These are phyloP conservation scores for Hymenoscyphus linearis DNA, from an alignment of 2,329 filamentous ascomycete species.

Conservation along the genomic window DNA sequence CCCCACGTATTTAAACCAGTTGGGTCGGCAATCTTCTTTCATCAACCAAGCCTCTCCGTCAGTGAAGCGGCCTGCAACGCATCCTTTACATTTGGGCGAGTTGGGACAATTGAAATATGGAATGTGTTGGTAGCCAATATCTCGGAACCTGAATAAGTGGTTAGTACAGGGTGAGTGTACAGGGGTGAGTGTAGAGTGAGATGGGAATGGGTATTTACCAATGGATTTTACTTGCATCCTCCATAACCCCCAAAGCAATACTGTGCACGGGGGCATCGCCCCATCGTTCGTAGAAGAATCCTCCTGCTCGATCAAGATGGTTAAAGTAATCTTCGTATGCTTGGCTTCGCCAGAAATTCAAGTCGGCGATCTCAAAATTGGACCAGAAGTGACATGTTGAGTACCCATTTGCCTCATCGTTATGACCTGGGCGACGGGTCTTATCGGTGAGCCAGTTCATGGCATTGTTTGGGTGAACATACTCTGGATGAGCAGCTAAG, in stretches of 20 bases:
- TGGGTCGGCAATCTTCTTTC: constrained; percentile 88
- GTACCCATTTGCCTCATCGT: constrained; percentile 79
- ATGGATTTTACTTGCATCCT: constrained; percentile 84
- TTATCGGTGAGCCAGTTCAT: constrained; percentile 83
- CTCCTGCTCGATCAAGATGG: constrained; percentile 86
- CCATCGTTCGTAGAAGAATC: constrained; percentile 99
- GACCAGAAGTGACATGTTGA: constrained; percentile 99
- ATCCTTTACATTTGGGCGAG: constrained; percentile 86
- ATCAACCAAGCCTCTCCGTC: constrained; percentile 82
- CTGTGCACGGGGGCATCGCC: constrained; percentile 96
- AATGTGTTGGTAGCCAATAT: constrained; percentile 97
- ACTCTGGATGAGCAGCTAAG: constrained; percentile 74
- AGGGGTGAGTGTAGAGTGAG: neutral
- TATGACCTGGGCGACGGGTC: constrained; percentile 70
- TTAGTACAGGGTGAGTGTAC: constrained; percentile 8
- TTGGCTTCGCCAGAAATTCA: constrained; percentile 87
- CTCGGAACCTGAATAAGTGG: constrained; percentile 73
- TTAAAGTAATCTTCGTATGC: constrained; percentile 94
- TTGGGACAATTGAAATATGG: constrained; percentile 99
- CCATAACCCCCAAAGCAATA: constrained; percentile 86
- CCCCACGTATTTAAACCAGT: constrained; percentile 95
- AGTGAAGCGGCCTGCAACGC: constrained; percentile 79
- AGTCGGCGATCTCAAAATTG: constrained; percentile 94
- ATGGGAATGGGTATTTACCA: constrained; percentile 55
- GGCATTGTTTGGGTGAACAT: constrained; percentile 78